Conservation (phyloP, 108 stramenopile genomes). For the Discostella pseudostelligera region DNA sequence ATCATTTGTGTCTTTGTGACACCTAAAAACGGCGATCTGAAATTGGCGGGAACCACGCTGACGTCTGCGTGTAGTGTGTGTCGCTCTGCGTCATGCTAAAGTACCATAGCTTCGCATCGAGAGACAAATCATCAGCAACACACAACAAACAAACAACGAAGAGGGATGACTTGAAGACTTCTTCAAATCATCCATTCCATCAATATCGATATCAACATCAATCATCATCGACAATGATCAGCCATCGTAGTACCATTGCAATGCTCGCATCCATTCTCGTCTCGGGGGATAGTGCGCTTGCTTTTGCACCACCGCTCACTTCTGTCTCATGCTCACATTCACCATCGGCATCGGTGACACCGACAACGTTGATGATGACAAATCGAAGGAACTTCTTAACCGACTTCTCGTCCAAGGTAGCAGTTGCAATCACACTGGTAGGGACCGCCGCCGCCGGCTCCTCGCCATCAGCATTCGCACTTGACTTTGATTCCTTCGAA, state of each 20-base stretch:
- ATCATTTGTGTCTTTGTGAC: too few species aligned
- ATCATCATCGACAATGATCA: not conserved
- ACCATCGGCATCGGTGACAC: constrained; percentile 8
- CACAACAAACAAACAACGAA: too few species aligned
- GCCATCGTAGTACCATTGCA: not conserved
- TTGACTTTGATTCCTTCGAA: constrained; percentile 45
- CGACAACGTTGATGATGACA: constrained; percentile 8
- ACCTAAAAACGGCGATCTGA: too few species aligned
- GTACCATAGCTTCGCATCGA: too few species aligned
- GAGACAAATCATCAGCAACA: not conserved
- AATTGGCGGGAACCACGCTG: too few species aligned
- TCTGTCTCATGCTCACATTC: not conserved
- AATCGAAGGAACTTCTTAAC: constrained; percentile 20
- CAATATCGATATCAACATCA: not conserved
- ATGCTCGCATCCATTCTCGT: not conserved
- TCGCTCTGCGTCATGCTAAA: too few species aligned
- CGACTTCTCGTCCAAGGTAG: constrained; percentile 6
- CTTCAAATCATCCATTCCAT: too few species aligned
- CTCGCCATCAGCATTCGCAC: constrained; percentile 13
- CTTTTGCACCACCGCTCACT: not conserved
- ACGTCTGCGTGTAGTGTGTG: too few species aligned
- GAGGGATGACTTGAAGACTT: too few species aligned
- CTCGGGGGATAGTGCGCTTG: constrained; percentile 5
- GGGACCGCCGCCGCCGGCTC: not conserved
- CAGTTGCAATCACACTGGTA: not conserved